Evolutionary conservation across 1,284 basidiomycete genomes (phyloP), one percentile per base, ranked within the genome.

Genomic region (Irpex sp.): DNA sequence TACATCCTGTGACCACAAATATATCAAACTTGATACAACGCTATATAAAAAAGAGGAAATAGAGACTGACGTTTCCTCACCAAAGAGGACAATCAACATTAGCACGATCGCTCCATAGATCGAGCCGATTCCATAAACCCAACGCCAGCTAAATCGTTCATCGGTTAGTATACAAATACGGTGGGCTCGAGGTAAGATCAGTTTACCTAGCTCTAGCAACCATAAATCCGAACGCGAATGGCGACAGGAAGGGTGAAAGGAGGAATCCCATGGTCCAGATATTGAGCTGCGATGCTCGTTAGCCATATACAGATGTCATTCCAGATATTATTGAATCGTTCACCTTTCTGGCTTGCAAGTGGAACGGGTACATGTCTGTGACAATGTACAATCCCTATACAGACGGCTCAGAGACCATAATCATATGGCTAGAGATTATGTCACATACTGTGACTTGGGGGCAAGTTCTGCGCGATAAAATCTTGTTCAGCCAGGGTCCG

Each of bases 221-320:
- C 12, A 90, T 76, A 69, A 88, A 90, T 1, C 88, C 88, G 66
- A 89, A 86, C 3, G 79, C 75, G 68, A 89, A 89, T 0, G 88
- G 88, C 0, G 85, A 86, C 23, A 87, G 64, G 74, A 88, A 88
- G 0, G 87, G 83, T 8, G 82, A 81, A 21, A 81, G 74, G 68
- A 90, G 80, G 73, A 88, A 87, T 0, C 87, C 88, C 76, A 85
- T 83, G 0, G 87, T 87, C 87, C 87, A 89, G 53, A 88, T 69
- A 64, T 88, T 90, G 33, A 90, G 76, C 80, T 86, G 51, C 3
- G 5, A 35, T 10, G 14, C 35, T n/a, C 37, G 42, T 42, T 37
- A 58, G 57, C 12, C 37, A 48, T 14, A 8, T 49, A 55, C 10
- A 12, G 21, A 18, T 33, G 42, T 23, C 28, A 18, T 10, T 9